These are phyloP conservation scores for Clitocybe nebularis DNA, from an alignment of 1,284 basidiomycete species.

Conservation along the genomic window DNA sequence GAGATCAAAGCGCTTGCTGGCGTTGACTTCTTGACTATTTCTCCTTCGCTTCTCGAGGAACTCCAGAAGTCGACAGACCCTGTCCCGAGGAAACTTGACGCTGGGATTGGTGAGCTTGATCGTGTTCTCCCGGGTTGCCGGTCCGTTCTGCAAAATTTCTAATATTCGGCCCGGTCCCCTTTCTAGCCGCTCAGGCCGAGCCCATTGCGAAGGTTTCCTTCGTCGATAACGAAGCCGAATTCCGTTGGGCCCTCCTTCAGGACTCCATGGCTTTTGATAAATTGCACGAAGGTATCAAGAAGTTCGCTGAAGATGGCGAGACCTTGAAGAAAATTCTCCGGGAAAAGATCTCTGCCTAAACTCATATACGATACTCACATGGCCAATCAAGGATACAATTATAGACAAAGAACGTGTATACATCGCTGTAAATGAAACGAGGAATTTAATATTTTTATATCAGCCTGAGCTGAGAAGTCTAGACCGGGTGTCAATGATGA, in stretches of 20 bases:
- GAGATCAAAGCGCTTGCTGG: constrained; percentile 96
- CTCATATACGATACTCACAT: no score
- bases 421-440: no score
- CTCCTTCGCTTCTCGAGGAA: constrained; percentile 89
- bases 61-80: constrained; percentile 77
- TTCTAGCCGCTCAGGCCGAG: constrained; percentile 51
- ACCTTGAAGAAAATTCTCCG: constrained; percentile 84
- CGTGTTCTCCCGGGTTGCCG: constrained; percentile 13
- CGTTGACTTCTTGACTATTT: constrained; percentile 95
- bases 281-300: constrained; percentile 94
- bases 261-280: constrained; percentile 97
- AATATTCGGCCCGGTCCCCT: not conserved
- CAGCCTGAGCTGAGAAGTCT: no score
- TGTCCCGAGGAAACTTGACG: constrained; percentile 85
- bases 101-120: constrained; percentile 62
- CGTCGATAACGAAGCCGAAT: constrained; percentile 92
- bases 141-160: constrained; percentile 5
- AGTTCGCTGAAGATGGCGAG: constrained; percentile 94
- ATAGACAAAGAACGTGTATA: no score
- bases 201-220: constrained; percentile 79
- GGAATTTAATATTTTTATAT: no score
- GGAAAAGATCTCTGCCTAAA: constrained; percentile 68
- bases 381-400: no score
- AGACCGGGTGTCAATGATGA: no score
- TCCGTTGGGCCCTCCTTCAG: constrained; percentile 90